Base-by-base conservation (phyloP, 1,139 yeast species). In the Candida tropicalis region DNA sequence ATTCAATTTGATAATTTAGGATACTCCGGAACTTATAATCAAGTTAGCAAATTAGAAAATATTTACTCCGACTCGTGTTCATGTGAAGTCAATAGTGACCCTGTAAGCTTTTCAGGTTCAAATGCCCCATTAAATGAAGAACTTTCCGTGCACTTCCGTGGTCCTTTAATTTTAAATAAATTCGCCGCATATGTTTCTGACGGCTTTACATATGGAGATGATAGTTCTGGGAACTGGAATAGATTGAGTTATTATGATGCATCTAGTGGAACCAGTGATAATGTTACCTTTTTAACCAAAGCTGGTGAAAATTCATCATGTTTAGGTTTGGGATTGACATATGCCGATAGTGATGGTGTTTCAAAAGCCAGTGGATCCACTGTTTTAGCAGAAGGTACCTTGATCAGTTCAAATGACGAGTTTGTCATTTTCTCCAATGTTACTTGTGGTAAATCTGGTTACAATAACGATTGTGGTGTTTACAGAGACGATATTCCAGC, bases 141-240 rank as follows among this genome's bases (percentile, higher is more conserved):
- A 63, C 71, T 91, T 41, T 84, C 96, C 13, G 87, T 93, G 45
- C 98, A 91, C 66, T 88, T 91, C 75, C 82, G 98, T 68, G 99
- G 98, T 45, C 99, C 98, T 26, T 65, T 93, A 53, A 74, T 79
- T 47, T 77, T 91, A 60, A 69, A 75, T 57, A 87, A 87, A 66
- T 89, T 93, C 60, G 97, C 90, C 54, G 68, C 62, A 29, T 72
- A 70, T 53, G 63, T 60, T 13, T 55, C 74, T 2, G 57, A 53
- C 12, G 52, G 88, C 76, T 54, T 85, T 29, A 53, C 68, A 15
- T 52, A 68, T 35, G 59, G 73, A 24, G 52, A 64, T 26, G 51
- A 58, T 32, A 41, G 56, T n/a, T 57, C 71, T 26, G 74, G 79
- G 41, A 79, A 70, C 54, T 91, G 97, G 96, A 56, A 65, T 40